These are phyloP conservation scores for Deinandra increscens DNA, from an alignment of 129 eudicot genomes.

Conservation along the genomic window DNA sequence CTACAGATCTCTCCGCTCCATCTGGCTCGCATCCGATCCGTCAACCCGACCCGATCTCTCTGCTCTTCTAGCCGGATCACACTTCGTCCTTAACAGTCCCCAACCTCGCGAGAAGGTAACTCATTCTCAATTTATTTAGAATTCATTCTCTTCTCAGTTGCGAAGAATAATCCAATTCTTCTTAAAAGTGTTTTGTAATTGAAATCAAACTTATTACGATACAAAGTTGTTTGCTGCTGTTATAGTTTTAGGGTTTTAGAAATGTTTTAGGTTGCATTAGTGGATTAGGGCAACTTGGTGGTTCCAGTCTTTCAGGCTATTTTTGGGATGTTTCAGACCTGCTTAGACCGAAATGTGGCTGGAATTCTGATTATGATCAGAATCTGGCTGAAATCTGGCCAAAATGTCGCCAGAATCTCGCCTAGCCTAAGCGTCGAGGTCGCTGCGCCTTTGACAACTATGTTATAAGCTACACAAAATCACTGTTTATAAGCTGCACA, in stretches of 20 bases:
- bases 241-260: neutral
- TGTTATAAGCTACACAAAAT: neutral
- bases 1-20: slow-evolving; percentile 59
- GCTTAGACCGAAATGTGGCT: too few relatives aligned
- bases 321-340: too few relatives aligned
- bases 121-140: neutral
- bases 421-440: too few relatives aligned
- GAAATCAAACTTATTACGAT: neutral
- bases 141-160: neutral
- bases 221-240: neutral
- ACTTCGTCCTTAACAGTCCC: slow-evolving; percentile 58
- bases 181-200: neutral
- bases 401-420: too few relatives aligned
- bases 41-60: slow-evolving; percentile 51
- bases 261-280: too few relatives aligned
- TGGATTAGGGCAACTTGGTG: too few relatives aligned
- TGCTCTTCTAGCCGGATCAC: slow-evolving; percentile 48
- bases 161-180: neutral
- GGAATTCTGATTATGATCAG: too few relatives aligned
- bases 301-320: too few relatives aligned
- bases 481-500: neutral
- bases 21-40: slow-evolving; percentile 66
- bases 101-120: slow-evolving; percentile 45
- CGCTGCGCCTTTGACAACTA: too few relatives aligned
- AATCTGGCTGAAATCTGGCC: too few relatives aligned